Evolutionary conservation across 306 rosid species (phyloP).

Genomic region (Macrotyloma uniflorum): DNA sequence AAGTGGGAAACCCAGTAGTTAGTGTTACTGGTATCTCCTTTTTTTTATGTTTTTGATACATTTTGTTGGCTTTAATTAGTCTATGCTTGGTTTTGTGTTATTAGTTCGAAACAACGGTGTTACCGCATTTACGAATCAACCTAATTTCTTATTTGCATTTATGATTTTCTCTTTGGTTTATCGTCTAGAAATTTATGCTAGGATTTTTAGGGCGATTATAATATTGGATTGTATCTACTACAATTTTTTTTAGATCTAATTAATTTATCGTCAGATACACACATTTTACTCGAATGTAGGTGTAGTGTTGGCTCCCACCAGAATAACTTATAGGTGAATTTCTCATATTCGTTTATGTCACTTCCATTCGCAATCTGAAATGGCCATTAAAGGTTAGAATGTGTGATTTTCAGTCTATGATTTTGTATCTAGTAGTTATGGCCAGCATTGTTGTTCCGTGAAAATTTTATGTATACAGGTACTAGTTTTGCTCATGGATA

Average conservation of each 20-base stretch:
- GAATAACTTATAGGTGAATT: no score
- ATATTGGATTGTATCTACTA: background rate
- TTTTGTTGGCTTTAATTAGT: background rate
- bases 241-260: background rate
- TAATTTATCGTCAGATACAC: no score
- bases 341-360: no score
- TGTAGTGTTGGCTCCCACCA: no score
- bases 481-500: no score
- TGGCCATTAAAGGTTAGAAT: no score
- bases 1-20: background rate
- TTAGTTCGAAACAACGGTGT: background rate
- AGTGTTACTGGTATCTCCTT: background rate
- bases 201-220: background rate
- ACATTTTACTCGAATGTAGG: no score
- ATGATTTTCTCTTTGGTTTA: background rate
- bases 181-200: background rate
- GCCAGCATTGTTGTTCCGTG: no score
- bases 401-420: no score
- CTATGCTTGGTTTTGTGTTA: background rate
- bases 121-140: background rate
- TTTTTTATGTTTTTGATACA: constrained; percentile 37
- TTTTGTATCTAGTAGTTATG: no score
- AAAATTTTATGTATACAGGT: no score
- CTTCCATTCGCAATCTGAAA: no score
- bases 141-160: background rate